phyloP scores from a whole-genome alignment of 495 filamentous ascomycete genomes.

The Penicillium arizonense region DNA sequence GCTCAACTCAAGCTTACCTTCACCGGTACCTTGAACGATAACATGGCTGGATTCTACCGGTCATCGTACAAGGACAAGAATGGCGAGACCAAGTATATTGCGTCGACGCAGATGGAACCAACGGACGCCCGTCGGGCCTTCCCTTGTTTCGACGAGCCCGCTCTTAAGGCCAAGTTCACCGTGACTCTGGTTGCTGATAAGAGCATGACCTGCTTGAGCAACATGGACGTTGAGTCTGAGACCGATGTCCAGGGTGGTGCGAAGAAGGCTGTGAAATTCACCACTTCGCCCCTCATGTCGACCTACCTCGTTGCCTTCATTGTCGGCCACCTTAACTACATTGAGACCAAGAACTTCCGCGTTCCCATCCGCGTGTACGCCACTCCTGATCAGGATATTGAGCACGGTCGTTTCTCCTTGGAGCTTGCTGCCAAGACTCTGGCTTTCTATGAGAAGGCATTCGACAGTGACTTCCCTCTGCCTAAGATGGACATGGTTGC shows the following conservation, averaged over 20 bases:
- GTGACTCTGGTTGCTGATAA: slow-evolving; percentile 63
- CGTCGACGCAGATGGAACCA: slow-evolving; percentile 66
- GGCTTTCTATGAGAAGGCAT: slow-evolving; percentile 55
- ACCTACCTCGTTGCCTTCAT: slow-evolving; percentile 70
- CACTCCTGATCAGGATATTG: slow-evolving; percentile 62
- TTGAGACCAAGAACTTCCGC: slow-evolving; percentile 63
- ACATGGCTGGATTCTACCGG: slow-evolving; percentile 70
- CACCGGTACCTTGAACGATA: slow-evolving; percentile 62
- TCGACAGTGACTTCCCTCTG: slow-evolving; percentile 52
- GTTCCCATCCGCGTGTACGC: slow-evolving; percentile 65
- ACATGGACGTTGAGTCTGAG: slow-evolving; percentile 65
- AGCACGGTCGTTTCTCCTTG: slow-evolving; percentile 63
- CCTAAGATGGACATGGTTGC: slow-evolving; percentile 99
- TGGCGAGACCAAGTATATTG: slow-evolving; percentile 59
- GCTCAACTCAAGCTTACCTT: slow-evolving; percentile 61
- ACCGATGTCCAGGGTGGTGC: slow-evolving; percentile 52
- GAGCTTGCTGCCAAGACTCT: slow-evolving; percentile 59
- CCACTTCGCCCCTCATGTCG: slow-evolving; percentile 65
- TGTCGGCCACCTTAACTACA: slow-evolving; percentile 63
- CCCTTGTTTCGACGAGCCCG: slow-evolving; percentile 71
- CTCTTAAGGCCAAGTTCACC: slow-evolving; percentile 65
- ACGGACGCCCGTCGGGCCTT: slow-evolving; percentile 65
- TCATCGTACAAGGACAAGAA: slow-evolving; percentile 57
- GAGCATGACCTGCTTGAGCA: slow-evolving; percentile 62
- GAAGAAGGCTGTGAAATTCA: slow-evolving; percentile 66